Evolutionary conservation across 2,329 filamentous ascomycete genomes (phyloP), one percentile per base, ranked within the genome.

Genomic region (Talaromyces rugulosus): DNA sequence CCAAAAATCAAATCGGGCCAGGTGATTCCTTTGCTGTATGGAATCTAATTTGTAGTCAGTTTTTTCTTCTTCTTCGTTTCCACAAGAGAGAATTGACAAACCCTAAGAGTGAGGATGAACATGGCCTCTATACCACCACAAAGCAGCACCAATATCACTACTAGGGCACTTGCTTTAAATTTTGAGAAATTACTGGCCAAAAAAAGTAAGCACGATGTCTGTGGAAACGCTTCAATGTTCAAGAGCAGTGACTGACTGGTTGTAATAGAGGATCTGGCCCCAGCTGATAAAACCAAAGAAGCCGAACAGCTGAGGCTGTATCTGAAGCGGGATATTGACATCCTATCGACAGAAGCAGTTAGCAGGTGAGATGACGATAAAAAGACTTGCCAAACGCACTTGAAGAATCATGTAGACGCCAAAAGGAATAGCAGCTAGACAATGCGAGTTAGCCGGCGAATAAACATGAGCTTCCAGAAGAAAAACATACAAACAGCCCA

Each of bases 1-100:
- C 86, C 87, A 52, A 89, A 78, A 3, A 85, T 73, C 31, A 83
- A 73, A 59, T 85, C 78, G 0, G 85, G 84, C 70, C 80, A 83
- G 36, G 79, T 76, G 18, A 84, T 77, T 0, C 86, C 86, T 16
- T 74, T 74, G 5, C 76, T 71, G 64, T 88, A 87, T 0, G 85
- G 77, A 1, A 82, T 83, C 81, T 85, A 33, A 31, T 3, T 33
- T 12, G 23, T 4, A 5, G 33, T 60, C 11, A 56, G 44, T 9
- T 55, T 23, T 18, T 30, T 33, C n/a, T 47, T 11, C 9, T 40
- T 11, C 14, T 12, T 60, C n/a, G 16, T 18, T 40, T 2, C 1
- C 8, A 27, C 18, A 18, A 23, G 11, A 47, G 8, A 7, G 34
- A n/a, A 7, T 5, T n/a, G 34, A 3, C 59, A 59, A 74, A 85